Conservation (phyloP, 2,329 filamentous ascomycete genomes). For the Trichoderma atrobrunneum region DNA sequence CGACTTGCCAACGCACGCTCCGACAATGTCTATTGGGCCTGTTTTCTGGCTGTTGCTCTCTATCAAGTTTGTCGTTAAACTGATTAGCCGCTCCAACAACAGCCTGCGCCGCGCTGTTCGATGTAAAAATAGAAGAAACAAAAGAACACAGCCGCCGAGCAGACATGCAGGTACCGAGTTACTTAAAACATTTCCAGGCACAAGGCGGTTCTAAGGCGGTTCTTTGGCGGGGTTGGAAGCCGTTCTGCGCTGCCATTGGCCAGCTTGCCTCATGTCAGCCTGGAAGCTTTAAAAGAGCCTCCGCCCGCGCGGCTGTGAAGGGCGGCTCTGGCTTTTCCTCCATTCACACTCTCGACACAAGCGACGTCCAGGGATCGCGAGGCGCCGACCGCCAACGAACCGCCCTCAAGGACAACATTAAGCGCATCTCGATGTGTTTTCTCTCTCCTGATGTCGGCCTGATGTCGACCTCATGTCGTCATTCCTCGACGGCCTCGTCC, state of each 20-base stretch:
- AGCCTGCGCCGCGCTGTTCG: not conserved
- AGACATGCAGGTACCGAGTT: not conserved
- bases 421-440: not conserved
- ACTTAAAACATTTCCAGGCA: not conserved
- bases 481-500: not conserved
- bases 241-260: not conserved
- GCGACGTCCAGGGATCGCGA: constrained; percentile 12
- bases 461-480: constrained; percentile 1
- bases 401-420: not conserved
- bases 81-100: not conserved
- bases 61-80: not conserved
- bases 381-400: constrained; percentile 11
- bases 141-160: constrained; percentile 5
- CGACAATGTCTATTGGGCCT: not conserved
- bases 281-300: not conserved
- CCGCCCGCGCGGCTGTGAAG: constrained; percentile 14
- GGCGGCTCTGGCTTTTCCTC: constrained; percentile 12
- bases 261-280: not conserved
- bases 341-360: constrained; percentile 13
- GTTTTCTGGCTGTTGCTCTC: not conserved
- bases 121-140: not conserved
- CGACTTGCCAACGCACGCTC: not conserved
- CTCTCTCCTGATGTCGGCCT: not conserved
- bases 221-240: not conserved
- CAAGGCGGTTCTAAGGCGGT: constrained; percentile 16